Evolutionary conservation across 768 basidiomycete genomes (phyloP).

Genomic region (Naematelia aurantialba): DNA sequence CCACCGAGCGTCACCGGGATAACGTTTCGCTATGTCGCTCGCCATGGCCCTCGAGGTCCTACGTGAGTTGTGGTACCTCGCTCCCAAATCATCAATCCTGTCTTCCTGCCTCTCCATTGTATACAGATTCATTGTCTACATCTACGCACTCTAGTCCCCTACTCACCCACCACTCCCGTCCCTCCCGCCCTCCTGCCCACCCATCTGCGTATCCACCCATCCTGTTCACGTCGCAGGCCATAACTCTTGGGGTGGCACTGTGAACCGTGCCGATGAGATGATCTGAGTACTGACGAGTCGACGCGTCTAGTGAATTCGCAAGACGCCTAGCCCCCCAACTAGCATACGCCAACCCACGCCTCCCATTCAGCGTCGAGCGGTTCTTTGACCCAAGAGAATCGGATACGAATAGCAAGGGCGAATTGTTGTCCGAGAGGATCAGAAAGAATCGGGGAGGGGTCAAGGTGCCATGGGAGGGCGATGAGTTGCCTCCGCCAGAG

Average conservation of each 20-base stretch:
- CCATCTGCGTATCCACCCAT: background rate
- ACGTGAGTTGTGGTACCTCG: constrained; percentile 15
- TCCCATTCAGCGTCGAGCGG: constrained; percentile 17
- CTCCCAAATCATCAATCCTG: background rate
- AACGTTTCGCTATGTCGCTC: constrained; percentile 22
- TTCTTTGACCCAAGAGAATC: constrained; percentile 32
- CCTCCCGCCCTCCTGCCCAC: too few species aligned
- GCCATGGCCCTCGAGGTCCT: constrained; percentile 29
- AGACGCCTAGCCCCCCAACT: constrained; percentile 21
- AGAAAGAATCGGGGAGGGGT: constrained; percentile 6
- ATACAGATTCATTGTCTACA: too few species aligned
- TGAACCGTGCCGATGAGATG: background rate
- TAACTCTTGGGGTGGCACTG: background rate
- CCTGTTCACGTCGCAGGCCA: background rate
- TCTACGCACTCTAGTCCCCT: too few species aligned
- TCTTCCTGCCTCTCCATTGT: too few species aligned
- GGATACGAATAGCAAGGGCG: constrained; percentile 18
- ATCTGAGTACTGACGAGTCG: background rate
- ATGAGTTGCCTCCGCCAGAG: constrained; percentile 1
- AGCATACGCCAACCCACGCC: constrained; percentile 34
- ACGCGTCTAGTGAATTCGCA: constrained; percentile 24
- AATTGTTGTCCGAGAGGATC: background rate
- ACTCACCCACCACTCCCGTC: too few species aligned
- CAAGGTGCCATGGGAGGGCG: background rate
- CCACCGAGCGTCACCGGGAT: constrained; percentile 20